Percentiles rank a stretch among this genome's conserved stretches.
Evolutionary conservation across 148 eudicot genomes (phyloP).

Genomic region (Tetragonia tetragonoides): DNA sequence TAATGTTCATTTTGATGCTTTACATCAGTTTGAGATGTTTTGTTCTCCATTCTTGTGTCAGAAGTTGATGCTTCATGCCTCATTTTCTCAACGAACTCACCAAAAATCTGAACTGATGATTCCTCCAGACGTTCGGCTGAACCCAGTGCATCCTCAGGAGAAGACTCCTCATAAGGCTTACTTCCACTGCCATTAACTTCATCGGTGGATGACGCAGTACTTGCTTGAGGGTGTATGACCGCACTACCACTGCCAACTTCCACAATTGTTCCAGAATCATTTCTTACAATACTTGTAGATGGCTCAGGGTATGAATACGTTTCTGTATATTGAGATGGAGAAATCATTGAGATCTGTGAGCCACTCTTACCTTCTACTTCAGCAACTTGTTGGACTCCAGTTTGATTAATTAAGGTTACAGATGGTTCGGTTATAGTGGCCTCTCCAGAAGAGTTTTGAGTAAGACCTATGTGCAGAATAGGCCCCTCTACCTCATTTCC

Average conservation of each 20-base stretch:
- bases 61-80: slow-evolving; percentile 59
- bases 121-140: slow-evolving; percentile 60
- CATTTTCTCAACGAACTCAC: slow-evolving; percentile 56
- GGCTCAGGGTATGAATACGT: slow-evolving; percentile 24
- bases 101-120: slow-evolving; percentile 51
- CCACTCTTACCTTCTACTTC: slow-evolving; percentile 29
- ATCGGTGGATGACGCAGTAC: slow-evolving; percentile 19
- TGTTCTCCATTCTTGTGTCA: slow-evolving; percentile 33
- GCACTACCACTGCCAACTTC: slow-evolving; percentile 26
- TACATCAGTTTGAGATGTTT: slow-evolving; percentile 23
- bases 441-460: slow-evolving; percentile 31
- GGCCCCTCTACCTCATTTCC: slow-evolving; percentile 29
- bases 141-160: slow-evolving; percentile 47
- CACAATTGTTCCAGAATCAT: slow-evolving; percentile 21
- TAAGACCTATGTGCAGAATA: slow-evolving; percentile 20
- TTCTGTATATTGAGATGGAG: slow-evolving; percentile 32
- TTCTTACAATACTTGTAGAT: slow-evolving; percentile 15
- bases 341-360: slow-evolving; percentile 19
- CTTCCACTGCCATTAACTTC: slow-evolving; percentile 18
- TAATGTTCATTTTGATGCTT: slow-evolving; percentile 28
- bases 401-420: slow-evolving; percentile 28
- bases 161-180: slow-evolving; percentile 27
- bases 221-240: slow-evolving; percentile 18
- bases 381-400: slow-evolving; percentile 24
- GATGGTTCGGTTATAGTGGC: slow-evolving; percentile 30